Percentiles rank a stretch among this genome's conserved stretches.
These are phyloP conservation scores for Fusarium solani-melongenae DNA, from an alignment of 2,329 filamentous ascomycete species.

Conservation along the genomic window DNA sequence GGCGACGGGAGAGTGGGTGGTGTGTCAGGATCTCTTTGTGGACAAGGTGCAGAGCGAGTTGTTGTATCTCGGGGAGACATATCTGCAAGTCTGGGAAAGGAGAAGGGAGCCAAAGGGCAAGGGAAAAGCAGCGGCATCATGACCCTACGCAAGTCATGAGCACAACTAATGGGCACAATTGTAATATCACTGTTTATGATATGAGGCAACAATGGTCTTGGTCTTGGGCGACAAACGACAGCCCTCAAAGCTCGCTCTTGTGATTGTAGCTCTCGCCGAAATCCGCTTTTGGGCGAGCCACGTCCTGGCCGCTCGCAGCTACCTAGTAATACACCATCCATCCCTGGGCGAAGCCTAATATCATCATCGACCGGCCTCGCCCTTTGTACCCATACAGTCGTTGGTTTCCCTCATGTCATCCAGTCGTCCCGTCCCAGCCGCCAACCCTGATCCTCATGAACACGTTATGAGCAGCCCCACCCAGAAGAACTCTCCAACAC, in stretches of 20 bases:
- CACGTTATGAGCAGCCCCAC: constrained; percentile 22
- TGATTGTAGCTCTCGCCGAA: constrained; percentile 35
- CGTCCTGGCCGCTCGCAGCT: constrained; percentile 24
- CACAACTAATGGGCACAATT: constrained; percentile 8
- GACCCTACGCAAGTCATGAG: constrained; percentile 13
- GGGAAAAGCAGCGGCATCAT: constrained; percentile 38
- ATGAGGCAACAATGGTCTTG: background rate
- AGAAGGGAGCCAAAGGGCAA: constrained; percentile 66
- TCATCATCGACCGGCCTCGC: constrained; percentile 2
- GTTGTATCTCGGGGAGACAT: constrained; percentile 91
- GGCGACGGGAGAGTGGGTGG: constrained; percentile 86
- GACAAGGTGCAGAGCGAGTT: constrained; percentile 90
- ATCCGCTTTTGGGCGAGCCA: constrained; percentile 27
- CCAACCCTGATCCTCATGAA: constrained; percentile 33
- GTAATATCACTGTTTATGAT: constrained; percentile 28
- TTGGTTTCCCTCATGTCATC: background rate
- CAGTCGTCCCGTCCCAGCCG: constrained; percentile 1
- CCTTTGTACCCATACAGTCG: constrained; percentile 10
- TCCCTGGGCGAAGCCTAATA: constrained; percentile 2
- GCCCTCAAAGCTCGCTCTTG: constrained; percentile 27
- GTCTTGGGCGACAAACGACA: constrained; percentile 24
- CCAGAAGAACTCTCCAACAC: constrained; percentile 33
- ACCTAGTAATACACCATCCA: constrained; percentile 32
- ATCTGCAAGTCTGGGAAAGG: constrained; percentile 96
- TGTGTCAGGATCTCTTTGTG: constrained; percentile 93